These are phyloP conservation scores for Gloeostereum incarnatum DNA, from an alignment of 768 basidiomycete genomes.

Conservation along the genomic window DNA sequence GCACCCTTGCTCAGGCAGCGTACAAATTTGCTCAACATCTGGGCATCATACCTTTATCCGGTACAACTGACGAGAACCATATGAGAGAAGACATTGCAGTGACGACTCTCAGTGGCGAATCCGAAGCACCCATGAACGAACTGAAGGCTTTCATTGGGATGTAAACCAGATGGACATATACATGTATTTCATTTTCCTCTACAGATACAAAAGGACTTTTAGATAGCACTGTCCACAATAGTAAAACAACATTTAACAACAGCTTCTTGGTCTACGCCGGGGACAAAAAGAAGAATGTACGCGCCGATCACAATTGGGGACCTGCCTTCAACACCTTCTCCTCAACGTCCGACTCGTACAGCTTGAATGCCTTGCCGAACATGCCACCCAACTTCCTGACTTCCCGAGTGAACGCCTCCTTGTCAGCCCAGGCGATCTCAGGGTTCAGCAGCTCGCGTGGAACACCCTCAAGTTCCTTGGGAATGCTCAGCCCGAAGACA, in stretches of 20 bases:
- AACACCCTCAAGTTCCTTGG: constrained; percentile 75
- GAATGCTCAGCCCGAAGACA: constrained; percentile 79
- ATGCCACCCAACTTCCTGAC: constrained; percentile 82
- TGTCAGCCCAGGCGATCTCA: constrained; percentile 75
- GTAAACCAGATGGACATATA: too few relatives aligned
- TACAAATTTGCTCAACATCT: constrained; percentile 61
- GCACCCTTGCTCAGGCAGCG: constrained; percentile 57
- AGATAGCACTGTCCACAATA: too few relatives aligned
- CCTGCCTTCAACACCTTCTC: constrained; percentile 78
- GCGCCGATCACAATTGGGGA: constrained; percentile 53
- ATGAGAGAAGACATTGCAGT: constrained; percentile 71
- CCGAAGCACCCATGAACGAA: too few relatives aligned
- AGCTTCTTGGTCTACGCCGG: too few relatives aligned
- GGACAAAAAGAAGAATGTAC: too few relatives aligned
- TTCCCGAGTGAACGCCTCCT: constrained; percentile 85
- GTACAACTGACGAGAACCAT: constrained; percentile 58
- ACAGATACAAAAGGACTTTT: too few relatives aligned
- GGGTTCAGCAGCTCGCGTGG: constrained; percentile 91
- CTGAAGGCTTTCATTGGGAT: too few relatives aligned
- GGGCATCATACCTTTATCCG: constrained; percentile 66
- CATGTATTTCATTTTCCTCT: too few relatives aligned
- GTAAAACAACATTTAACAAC: too few relatives aligned
- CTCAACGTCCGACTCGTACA: constrained; percentile 84
- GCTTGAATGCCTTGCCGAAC: constrained; percentile 90
- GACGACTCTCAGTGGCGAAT: too few relatives aligned